Evolutionary conservation across 148 eudicot species (phyloP).

Genomic region (Fagopyrum tataricum): DNA sequence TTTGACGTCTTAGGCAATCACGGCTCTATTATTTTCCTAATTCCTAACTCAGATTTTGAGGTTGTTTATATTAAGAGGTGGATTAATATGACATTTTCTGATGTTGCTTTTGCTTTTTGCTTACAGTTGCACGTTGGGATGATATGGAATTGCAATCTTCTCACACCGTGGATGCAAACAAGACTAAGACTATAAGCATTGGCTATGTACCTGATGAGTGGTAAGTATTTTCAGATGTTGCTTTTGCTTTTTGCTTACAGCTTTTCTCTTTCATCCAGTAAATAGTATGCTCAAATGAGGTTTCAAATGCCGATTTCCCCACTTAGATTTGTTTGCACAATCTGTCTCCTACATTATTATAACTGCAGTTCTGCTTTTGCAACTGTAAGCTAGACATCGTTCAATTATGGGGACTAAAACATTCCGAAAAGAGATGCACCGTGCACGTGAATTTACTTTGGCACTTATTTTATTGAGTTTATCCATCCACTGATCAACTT

Average conservation of each 20-base stretch:
- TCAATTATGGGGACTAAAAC: too few species aligned
- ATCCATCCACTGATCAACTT: not conserved
- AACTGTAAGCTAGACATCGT: too few species aligned
- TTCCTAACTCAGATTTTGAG: not conserved
- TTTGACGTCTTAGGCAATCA: not conserved
- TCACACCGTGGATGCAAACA: constrained; percentile 18
- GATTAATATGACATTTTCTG: not conserved
- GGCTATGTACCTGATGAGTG: constrained; percentile 85
- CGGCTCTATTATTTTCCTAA: not conserved
- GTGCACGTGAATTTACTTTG: too few species aligned
- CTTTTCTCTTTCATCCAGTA: too few species aligned
- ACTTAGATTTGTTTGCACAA: too few species aligned
- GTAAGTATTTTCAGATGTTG: too few species aligned
- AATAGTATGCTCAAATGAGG: too few species aligned
- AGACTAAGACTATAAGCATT: constrained; percentile 26
- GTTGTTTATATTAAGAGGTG: not conserved
- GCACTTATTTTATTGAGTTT: not conserved
- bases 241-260: too few species aligned
- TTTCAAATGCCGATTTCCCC: too few species aligned
- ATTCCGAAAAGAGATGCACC: too few species aligned
- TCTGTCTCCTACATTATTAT: too few species aligned
- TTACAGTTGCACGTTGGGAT: constrained; percentile 71
- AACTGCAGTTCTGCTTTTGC: too few species aligned
- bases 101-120: constrained; percentile 3
- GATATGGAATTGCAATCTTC: constrained; percentile 32